Base-by-base conservation (phyloP, 768 basidiomycete species). In the Serendipita sp. region DNA sequence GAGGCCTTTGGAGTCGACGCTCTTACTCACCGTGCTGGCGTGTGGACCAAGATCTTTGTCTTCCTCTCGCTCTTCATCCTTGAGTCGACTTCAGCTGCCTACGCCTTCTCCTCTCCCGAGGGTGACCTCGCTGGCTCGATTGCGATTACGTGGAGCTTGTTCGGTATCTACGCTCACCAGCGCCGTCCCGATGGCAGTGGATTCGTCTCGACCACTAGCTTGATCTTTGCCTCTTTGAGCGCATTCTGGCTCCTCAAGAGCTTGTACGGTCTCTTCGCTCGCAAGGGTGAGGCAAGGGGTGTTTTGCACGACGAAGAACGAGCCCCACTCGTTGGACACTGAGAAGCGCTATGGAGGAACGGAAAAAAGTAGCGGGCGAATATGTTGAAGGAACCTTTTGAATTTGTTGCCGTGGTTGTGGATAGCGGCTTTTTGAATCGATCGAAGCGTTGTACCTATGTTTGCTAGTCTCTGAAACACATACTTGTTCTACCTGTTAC, bases 61-160 rank as follows among this genome's bases (percentile, higher is more conserved):
- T 93, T 96, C 83, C 83, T 97, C 33, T 88, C 81, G 46, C 77
- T 95, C 84, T 89, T 95, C 78, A 94, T 94, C 85, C 85, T 94
- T 66, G 91, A 94, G 73, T 85, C 83, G 11, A 94, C 91, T 11
- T 85, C 91, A 3, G 89, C 84, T n/a, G 87, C 91, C 1, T 99
- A 99, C 73, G 90, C 94, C 43, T 95, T 95, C 80, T 87, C 89
- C 23, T 84, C 85, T 11, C 76, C 82, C 1, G 89, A 94, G 72
- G 95, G 95, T 64, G 96, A 98, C 71, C 80, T 97, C 29, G 90
- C 93, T 2, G 96, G 90, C 1, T 86, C 91, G 27, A 81, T 93
- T 68, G 92, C 88, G 66, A 91, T 97, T 71, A 83, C 85, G 45
- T 95, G 89, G 88, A 85, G 88, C n/a, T 79, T 99, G 34, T 94